Base-by-base conservation (phyloP, 805 yeast species). In the Kluyveromyces siamensis region DNA sequence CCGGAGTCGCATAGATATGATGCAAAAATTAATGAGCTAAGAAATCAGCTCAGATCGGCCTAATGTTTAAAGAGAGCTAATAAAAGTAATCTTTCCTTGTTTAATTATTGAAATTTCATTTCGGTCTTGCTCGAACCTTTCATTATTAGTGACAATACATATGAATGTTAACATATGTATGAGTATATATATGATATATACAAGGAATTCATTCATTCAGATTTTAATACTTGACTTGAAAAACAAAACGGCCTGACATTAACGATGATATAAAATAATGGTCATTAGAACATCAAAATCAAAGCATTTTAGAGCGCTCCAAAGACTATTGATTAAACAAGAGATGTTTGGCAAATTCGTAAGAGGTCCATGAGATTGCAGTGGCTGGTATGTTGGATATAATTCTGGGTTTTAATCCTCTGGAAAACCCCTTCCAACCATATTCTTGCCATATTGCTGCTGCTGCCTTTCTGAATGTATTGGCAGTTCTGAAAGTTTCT, bases 331-430 rank as follows among this genome's bases (percentile, higher is more conserved):
- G 27, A 16, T 39, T 37, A 49, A 50, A 50, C 41, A 71, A 52
- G 55, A 69, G 65, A 52, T 70, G 72, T 50, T 91, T 91, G 41
- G 96, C 97, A 91, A 90, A 87, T 66, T 91, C 99, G 67, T 91
- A 91, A 27, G 96, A 87, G 1, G 98, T 91, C 98, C 98, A 91
- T 55, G 95, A 83, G 52, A 91, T 89, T 18, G 98, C 98, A 8
- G 98, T 91, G 42, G 95, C 82, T 19, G 99, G 99, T 64, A 91
- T 89, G 66, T 89, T 89, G 55, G 93, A 85, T 33, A 91, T 81
- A 48, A 93, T 81, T 67, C 99, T 80, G 42, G 99, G 97, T 60
- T 83, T 81, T 60, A 88, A 73, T 17, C 99, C 99, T 56, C 95
- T 76, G 59, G 76, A 63, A 65, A 93, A 93, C 0, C 95, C 93